Base-by-base conservation (phyloP, 2,329 filamentous ascomycete species). In the Cordyceps pruinosa region DNA sequence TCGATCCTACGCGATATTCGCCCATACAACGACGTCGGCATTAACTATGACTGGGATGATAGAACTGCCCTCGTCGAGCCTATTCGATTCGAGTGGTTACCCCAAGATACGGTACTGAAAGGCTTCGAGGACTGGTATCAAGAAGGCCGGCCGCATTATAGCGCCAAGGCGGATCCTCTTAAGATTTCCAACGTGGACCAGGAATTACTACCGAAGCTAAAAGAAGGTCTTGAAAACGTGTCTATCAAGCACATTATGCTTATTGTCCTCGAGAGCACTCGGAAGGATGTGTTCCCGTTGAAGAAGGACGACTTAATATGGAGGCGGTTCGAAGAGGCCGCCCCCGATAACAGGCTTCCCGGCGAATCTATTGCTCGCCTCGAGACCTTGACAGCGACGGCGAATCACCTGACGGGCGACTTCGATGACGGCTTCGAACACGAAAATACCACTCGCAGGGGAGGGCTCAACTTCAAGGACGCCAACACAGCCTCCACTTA, bases 231-330 rank as follows among this genome's bases (percentile, higher is more conserved):
- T 5, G 19, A 58, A 10, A 60, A 65, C 1, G 63, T 75, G 8
- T 69, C 69, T 5, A 72, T 77, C 56, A 73, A 73, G 49, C 73
- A 77, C 55, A 67, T 77, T 5, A 63, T 77, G 12, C 59, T 77
- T 15, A 53, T 77, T 2, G 67, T 74, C 13, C 64, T 77, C 1
- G 75, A 77, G 54, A 76, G 74, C 45, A 76, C 74, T 0, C 68
- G 75, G 23, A 72, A 71, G 3, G 75, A 77, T 49, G 69, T 77
- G 4, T 77, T 77, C 32, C 75, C 75, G 0, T 59, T 77, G 15
- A 75, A 75, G 44, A 73, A 73, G 55, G 65, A 69, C 2, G 72
- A 70, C 5, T 59, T 73, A 32, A 70, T 76, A 13, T 72, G 68
- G 60, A 64, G 71, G 7, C 69, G 69, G 1, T 66, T 73, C 1